Conservation (phyloP, 2,329 filamentous ascomycete species). For the Akanthomyces uredinophilus region DNA sequence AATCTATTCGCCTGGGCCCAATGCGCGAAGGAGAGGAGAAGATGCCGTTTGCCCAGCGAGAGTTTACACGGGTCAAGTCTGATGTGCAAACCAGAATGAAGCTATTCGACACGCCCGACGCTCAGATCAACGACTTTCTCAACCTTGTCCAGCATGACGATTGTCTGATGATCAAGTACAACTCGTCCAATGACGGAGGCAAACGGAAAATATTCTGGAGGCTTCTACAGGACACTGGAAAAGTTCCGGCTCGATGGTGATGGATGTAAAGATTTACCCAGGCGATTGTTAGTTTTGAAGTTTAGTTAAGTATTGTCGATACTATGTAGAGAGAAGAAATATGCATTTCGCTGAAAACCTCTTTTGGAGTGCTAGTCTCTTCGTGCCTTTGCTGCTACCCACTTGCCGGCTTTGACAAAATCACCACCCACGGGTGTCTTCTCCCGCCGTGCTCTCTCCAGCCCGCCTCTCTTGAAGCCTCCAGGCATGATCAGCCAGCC, state of each 20-base stretch:
- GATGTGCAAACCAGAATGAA: background rate
- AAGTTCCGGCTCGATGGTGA: too few species aligned
- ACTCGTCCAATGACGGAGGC: background rate
- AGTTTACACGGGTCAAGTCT: background rate
- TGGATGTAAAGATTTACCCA: background rate
- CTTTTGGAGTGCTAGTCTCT: background rate
- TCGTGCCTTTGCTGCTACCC: constrained; percentile 18
- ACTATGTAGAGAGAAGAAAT: background rate
- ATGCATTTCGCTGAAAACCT: background rate
- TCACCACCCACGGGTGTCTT: constrained; percentile 32
- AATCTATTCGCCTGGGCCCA: background rate
- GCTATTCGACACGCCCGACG: background rate
- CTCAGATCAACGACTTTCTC: background rate
- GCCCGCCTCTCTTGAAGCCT: constrained; percentile 33
- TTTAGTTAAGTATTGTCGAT: background rate
- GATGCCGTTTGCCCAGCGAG: background rate
- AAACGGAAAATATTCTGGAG: background rate
- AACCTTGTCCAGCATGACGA: background rate
- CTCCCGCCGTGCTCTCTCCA: constrained; percentile 36
- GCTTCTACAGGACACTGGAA: background rate
- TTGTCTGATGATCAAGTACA: background rate
- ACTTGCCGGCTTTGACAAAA: constrained; percentile 18
- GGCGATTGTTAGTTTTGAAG: background rate
- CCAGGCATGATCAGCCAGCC: constrained; percentile 43
- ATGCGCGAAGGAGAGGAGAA: background rate